phyloP scores from a whole-genome alignment of 2,329 filamentous ascomycete species.

The Pseudogymnoascus sp. region DNA sequence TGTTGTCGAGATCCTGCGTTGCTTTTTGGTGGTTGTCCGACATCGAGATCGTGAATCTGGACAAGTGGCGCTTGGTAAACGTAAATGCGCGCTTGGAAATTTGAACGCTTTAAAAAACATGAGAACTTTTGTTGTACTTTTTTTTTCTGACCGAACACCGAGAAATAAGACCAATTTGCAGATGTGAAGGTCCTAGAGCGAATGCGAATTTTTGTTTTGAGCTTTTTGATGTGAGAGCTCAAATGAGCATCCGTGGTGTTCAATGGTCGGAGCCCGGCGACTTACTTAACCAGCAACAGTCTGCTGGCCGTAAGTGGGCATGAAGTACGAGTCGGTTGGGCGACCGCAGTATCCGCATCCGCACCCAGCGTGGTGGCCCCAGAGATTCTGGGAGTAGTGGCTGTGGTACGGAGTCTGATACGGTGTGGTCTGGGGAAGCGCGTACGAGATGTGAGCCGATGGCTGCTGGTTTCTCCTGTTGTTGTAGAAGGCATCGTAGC shows the following conservation, averaged over 20 bases:
- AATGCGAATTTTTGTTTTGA: neutral
- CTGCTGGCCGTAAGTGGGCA: constrained; percentile 39
- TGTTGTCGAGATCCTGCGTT: constrained; percentile 19
- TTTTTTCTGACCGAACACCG: constrained; percentile 6
- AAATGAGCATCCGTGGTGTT: neutral
- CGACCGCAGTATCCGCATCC: constrained; percentile 40
- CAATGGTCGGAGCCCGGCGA: neutral
- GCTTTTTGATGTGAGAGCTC: neutral
- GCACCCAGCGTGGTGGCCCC: constrained; percentile 40
- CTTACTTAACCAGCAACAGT: constrained; percentile 33
- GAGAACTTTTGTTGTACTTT: constrained; percentile 24
- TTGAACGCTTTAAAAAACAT: constrained; percentile 19
- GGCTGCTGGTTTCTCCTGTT: constrained; percentile 29
- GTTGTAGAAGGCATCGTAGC: constrained; percentile 41
- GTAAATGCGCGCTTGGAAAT: constrained; percentile 23
- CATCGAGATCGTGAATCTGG: constrained; percentile 13
- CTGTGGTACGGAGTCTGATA: constrained; percentile 40
- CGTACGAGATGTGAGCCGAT: constrained; percentile 25
- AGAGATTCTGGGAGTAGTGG: constrained; percentile 35
- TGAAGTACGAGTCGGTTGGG: constrained; percentile 40
- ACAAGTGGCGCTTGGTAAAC: constrained; percentile 5
- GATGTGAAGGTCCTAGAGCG: neutral
- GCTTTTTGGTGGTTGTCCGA: constrained; percentile 16
- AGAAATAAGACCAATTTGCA: neutral
- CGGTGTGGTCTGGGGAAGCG: constrained; percentile 37